These are phyloP conservation scores for Flaveria sonorensis DNA, from an alignment of 129 eudicot species.

Conservation along the genomic window DNA sequence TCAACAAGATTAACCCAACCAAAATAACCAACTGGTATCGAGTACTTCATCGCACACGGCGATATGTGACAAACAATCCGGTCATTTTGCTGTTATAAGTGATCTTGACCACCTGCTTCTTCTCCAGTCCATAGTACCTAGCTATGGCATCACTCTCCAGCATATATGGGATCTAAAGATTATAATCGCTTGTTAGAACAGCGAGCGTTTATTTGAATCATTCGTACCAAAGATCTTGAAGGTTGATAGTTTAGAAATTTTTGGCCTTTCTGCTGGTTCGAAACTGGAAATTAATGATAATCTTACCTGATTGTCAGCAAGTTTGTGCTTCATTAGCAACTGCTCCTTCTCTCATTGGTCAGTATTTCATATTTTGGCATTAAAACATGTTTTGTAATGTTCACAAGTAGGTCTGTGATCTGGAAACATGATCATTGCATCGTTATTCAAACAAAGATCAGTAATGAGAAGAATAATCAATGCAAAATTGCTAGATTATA, in stretches of 20 bases:
- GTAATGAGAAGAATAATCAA: not conserved
- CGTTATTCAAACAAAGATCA: constrained; percentile 6
- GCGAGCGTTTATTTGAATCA: not conserved
- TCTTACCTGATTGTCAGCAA: constrained; percentile 55
- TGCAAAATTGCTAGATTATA: not conserved
- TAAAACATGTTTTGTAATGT: constrained; percentile 59
- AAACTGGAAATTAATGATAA: not conserved
- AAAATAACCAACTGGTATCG: not conserved
- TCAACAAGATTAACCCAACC: constrained; percentile 23
- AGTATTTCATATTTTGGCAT: constrained; percentile 55
- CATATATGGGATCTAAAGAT: constrained; percentile 49
- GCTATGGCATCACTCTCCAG: constrained; percentile 53
- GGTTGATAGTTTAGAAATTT: not conserved
- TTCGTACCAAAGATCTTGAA: not conserved
- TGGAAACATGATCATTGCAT: constrained; percentile 24
- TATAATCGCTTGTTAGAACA: not conserved
- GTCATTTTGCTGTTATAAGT: constrained; percentile 36
- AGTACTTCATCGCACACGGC: constrained; percentile 40
- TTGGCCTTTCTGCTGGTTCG: not conserved
- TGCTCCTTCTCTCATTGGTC: constrained; percentile 53
- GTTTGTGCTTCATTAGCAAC: constrained; percentile 45
- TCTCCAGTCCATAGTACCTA: constrained; percentile 57
- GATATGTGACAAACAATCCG: constrained; percentile 40
- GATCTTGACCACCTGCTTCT: constrained; percentile 46
- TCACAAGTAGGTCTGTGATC: constrained; percentile 67